Percentiles rank a stretch among this genome's conserved stretches.
Evolutionary conservation across 345 rosid genomes (phyloP).

Genomic region (Pugionium dolabratum): DNA sequence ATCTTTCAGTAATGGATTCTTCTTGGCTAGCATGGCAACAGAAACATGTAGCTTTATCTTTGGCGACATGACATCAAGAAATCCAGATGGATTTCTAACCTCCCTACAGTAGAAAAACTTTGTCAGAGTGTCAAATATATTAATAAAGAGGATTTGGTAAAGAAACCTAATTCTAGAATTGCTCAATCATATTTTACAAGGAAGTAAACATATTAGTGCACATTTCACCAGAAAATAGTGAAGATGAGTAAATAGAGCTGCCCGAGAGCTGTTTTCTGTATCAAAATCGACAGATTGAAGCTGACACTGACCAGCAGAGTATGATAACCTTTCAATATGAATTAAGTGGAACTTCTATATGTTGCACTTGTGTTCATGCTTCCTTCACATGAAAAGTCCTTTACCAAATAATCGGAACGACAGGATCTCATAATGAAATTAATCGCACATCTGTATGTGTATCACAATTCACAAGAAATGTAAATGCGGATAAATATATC

Average conservation of each 20-base stretch:
- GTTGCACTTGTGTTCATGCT: slow-evolving; percentile 5
- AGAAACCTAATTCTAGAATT: slow-evolving; percentile 4
- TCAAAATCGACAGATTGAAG: no score
- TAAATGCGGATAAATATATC: slow-evolving; percentile 3
- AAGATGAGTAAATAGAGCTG: background rate
- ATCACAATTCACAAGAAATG: slow-evolving; percentile 3
- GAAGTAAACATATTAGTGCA: background rate
- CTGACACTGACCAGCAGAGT: background rate
- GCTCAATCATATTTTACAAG: slow-evolving; percentile 14
- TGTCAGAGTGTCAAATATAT: slow-evolving; percentile 15
- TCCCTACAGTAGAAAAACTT: slow-evolving; percentile 34
- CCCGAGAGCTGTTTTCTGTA: no score
- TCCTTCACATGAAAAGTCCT: background rate
- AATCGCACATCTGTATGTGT: slow-evolving; percentile 1
- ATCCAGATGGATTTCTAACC: slow-evolving; percentile 16
- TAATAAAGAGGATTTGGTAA: background rate
- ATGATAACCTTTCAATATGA: slow-evolving; percentile 6
- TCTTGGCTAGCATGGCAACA: slow-evolving; percentile 34
- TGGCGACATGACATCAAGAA: slow-evolving; percentile 24
- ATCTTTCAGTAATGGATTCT: slow-evolving; percentile 42
- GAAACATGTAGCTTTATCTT: slow-evolving; percentile 28
- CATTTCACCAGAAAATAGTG: slow-evolving; percentile 2
- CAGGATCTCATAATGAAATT: slow-evolving; percentile 4
- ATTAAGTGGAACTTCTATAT: background rate
- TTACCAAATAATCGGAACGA: background rate